A percentile compares a stretch with the other conserved stretches of the same genome.
These are phyloP conservation scores for Cardiospermum halicacabum DNA, from an alignment of 345 rosid genomes.

Conservation along the genomic window DNA sequence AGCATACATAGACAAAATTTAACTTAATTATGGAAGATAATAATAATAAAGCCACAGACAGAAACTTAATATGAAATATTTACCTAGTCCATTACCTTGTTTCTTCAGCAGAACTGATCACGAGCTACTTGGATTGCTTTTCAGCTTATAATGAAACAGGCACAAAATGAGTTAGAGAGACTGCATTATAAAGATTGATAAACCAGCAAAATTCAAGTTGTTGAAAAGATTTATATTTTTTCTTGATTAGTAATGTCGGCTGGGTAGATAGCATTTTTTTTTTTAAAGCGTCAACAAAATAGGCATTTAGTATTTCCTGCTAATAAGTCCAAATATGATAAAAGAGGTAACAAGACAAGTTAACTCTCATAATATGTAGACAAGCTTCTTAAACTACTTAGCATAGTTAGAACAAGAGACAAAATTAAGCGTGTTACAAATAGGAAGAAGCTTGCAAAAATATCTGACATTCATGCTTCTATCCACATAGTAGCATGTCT, in stretches of 20 bases:
- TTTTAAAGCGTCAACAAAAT: background rate
- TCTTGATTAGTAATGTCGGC: background rate
- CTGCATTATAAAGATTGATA: background rate
- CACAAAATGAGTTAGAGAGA: background rate
- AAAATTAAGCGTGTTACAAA: background rate
- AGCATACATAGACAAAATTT: too few species aligned
- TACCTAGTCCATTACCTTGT: background rate
- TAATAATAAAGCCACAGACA: background rate
- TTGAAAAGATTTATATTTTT: background rate
- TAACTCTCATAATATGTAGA: background rate
- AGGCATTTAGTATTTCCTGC: background rate
- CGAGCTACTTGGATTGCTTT: background rate
- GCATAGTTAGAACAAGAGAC: background rate
- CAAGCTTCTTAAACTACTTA: background rate
- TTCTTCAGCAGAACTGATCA: background rate
- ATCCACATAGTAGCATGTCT: background rate
- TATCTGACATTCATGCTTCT: background rate
- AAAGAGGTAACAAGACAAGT: background rate
- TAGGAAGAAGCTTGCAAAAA: background rate
- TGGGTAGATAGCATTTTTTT: background rate
- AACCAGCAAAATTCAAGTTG: background rate
- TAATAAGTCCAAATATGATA: background rate
- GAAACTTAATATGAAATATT: background rate
- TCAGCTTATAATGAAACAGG: background rate
- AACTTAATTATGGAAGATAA: too few species aligned